A percentile compares a stretch with the other conserved stretches of the same genome.
Evolutionary conservation across 1,284 basidiomycete genomes (phyloP).

Genomic region (Phlebopus sp.): DNA sequence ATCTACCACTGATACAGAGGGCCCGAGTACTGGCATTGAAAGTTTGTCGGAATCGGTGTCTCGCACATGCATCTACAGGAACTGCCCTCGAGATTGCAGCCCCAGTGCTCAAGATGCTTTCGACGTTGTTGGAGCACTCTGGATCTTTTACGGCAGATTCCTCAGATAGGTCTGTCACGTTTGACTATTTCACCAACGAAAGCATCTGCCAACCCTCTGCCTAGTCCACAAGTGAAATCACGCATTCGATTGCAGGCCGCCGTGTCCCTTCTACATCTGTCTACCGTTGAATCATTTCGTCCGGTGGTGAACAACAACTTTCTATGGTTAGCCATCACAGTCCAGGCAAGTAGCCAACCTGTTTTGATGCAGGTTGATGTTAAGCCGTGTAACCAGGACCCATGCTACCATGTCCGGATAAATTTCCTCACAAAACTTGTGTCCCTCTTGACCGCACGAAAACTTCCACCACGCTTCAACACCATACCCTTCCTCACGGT

Average conservation of each 20-base stretch:
- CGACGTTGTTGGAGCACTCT: constrained; percentile 60
- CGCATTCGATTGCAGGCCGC: constrained; percentile 82
- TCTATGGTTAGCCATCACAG: constrained; percentile 65
- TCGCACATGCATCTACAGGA: constrained; percentile 61
- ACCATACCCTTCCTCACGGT: constrained; percentile 86
- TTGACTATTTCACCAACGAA: background rate
- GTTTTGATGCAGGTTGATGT: background rate
- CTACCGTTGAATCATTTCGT: constrained; percentile 62
- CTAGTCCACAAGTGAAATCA: constrained; percentile 58
- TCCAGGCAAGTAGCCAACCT: constrained; percentile 56
- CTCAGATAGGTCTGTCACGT: constrained; percentile 59
- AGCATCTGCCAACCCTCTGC: constrained; percentile 10
- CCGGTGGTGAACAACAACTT: constrained; percentile 63
- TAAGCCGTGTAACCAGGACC: constrained; percentile 53
- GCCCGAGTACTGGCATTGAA: constrained; percentile 79
- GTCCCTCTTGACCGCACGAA: constrained; percentile 55
- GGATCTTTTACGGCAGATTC: constrained; percentile 63
- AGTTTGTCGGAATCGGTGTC: constrained; percentile 74
- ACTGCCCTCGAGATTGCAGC: constrained; percentile 64
- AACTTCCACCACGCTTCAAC: constrained; percentile 74
- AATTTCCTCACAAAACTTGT: constrained; percentile 77
- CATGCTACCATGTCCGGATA: constrained; percentile 84
- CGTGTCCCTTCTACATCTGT: constrained; percentile 78
- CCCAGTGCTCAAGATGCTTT: constrained; percentile 76
- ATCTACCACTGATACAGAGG: constrained; percentile 51